A percentile compares a stretch with the other conserved stretches of the same genome.
These are phyloP conservation scores for Penicillium sp. DNA, from an alignment of 2,329 filamentous ascomycete species.

Conservation along the genomic window DNA sequence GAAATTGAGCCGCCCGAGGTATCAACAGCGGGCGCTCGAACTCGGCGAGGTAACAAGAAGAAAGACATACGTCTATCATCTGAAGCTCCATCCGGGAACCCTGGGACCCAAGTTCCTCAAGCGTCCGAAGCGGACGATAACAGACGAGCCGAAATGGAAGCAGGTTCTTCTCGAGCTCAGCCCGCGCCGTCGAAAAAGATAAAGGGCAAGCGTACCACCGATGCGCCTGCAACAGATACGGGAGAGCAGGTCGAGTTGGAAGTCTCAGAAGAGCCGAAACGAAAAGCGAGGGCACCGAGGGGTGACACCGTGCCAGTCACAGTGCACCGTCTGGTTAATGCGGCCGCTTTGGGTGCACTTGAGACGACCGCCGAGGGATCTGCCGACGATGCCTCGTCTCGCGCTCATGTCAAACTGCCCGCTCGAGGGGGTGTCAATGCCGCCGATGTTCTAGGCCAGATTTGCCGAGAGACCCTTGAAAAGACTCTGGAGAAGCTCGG, in stretches of 20 bases:
- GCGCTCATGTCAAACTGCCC: slow-evolving; percentile 33
- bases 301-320: slow-evolving; percentile 37
- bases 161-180: slow-evolving; percentile 6
- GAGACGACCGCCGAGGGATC: slow-evolving; percentile 15
- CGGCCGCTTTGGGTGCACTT: slow-evolving; percentile 25
- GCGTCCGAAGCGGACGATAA: not conserved
- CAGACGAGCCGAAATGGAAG: slow-evolving; percentile 4
- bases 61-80: slow-evolving; percentile 5
- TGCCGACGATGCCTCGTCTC: slow-evolving; percentile 23
- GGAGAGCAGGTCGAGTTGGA: slow-evolving; percentile 11
- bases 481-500: slow-evolving; percentile 41
- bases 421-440: slow-evolving; percentile 44
- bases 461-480: slow-evolving; percentile 47
- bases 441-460: slow-evolving; percentile 48
- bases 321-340: slow-evolving; percentile 37
- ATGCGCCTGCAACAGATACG: not conserved
- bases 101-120: slow-evolving; percentile 5
- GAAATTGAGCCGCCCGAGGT: not conserved
- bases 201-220: slow-evolving; percentile 1
- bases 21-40: not conserved
- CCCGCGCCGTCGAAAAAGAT: slow-evolving; percentile 5
- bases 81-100: slow-evolving; percentile 8
- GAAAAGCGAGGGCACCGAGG: slow-evolving; percentile 25
- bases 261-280: slow-evolving; percentile 8
- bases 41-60: slow-evolving; percentile 2